phyloP scores from a whole-genome alignment of 2,329 filamentous ascomycete species.

The Cytospora leucostoma region DNA sequence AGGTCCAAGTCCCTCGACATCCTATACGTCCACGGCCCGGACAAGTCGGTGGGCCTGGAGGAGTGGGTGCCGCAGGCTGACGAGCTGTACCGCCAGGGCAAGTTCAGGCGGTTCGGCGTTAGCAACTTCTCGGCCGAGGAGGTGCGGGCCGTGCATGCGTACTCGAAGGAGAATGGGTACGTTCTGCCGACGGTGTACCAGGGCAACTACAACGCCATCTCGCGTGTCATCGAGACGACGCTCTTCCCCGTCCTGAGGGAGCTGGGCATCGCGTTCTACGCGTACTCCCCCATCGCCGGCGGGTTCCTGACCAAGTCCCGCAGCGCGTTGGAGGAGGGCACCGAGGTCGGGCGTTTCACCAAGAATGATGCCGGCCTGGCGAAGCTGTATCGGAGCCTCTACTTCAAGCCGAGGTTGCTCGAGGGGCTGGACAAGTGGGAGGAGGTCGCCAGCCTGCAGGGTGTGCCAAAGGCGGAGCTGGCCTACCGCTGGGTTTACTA shows the following conservation, averaged over 20 bases:
- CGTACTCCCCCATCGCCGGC: slow-evolving; percentile 55
- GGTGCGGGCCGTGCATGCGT: slow-evolving; percentile 68
- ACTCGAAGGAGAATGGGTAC: slow-evolving; percentile 43
- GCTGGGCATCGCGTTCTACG: slow-evolving; percentile 43
- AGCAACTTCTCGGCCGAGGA: slow-evolving; percentile 73
- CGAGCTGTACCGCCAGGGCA: slow-evolving; percentile 66
- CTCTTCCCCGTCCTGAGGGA: slow-evolving; percentile 48
- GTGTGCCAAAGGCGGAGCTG: slow-evolving; percentile 56
- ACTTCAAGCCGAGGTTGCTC: slow-evolving; percentile 45
- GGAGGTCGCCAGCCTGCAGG: slow-evolving; percentile 49
- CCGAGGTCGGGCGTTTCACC: slow-evolving; percentile 44
- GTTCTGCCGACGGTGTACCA: slow-evolving; percentile 49
- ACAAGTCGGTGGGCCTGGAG: slow-evolving; percentile 44
- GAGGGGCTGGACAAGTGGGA: slow-evolving; percentile 51
- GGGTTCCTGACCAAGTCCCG: slow-evolving; percentile 57
- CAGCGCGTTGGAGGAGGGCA: slow-evolving; percentile 35
- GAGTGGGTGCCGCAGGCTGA: slow-evolving; percentile 52
- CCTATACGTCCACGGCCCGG: slow-evolving; percentile 16
- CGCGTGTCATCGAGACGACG: slow-evolving; percentile 40
- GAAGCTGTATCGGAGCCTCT: slow-evolving; percentile 30
- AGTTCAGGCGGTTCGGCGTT: slow-evolving; percentile 68
- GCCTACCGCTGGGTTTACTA: slow-evolving; percentile 62
- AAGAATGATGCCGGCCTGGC: slow-evolving; percentile 43
- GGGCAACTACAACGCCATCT: slow-evolving; percentile 43
- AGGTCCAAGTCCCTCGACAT: slow-evolving; percentile 32